Percentiles rank a stretch among this genome's conserved stretches.
Conservation (phyloP, 2,329 filamentous ascomycete species). For the Uncinocarpus reesii region DNA sequence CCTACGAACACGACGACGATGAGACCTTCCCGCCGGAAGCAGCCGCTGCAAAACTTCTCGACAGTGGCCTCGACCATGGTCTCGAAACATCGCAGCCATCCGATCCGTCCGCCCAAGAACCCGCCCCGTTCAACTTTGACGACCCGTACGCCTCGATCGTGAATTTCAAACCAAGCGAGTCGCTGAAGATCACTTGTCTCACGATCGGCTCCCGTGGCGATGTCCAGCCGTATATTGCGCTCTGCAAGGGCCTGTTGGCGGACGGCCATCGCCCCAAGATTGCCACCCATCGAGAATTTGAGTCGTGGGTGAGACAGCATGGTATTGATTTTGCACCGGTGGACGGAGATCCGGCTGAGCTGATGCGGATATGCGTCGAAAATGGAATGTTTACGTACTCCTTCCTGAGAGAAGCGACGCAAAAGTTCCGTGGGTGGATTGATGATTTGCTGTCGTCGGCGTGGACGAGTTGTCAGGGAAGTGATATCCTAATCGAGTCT, state of each 20-base stretch:
- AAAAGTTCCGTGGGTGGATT: slow-evolving; percentile 88
- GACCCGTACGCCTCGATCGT: slow-evolving; percentile 79
- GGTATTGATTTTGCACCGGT: slow-evolving; percentile 87
- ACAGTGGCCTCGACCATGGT: slow-evolving; percentile 21
- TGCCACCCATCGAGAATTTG: slow-evolving; percentile 85
- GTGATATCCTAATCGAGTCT: slow-evolving; percentile 85
- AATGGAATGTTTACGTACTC: slow-evolving; percentile 93
- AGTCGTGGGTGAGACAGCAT: slow-evolving; percentile 78
- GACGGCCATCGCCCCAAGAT: slow-evolving; percentile 83
- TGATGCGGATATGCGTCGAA: slow-evolving; percentile 94
- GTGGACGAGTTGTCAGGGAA: slow-evolving; percentile 73
- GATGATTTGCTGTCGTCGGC: slow-evolving; percentile 75
- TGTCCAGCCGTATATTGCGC: slow-evolving; percentile 92
- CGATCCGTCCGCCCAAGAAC: slow-evolving; percentile 24
- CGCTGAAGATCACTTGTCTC: slow-evolving; percentile 78
- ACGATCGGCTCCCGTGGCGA: slow-evolving; percentile 94
- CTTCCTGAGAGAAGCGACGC: slow-evolving; percentile 77
- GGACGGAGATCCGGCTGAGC: slow-evolving; percentile 80
- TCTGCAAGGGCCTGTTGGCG: slow-evolving; percentile 79
- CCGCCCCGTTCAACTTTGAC: slow-evolving; percentile 68
- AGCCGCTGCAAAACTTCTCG: not conserved
- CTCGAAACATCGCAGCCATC: slow-evolving; percentile 24
- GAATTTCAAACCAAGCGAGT: slow-evolving; percentile 74
- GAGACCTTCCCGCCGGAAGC: not conserved
- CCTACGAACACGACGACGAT: not conserved